Evolutionary conservation across 768 basidiomycete species (phyloP).

Genomic region (Naganishia friedmannii): DNA sequence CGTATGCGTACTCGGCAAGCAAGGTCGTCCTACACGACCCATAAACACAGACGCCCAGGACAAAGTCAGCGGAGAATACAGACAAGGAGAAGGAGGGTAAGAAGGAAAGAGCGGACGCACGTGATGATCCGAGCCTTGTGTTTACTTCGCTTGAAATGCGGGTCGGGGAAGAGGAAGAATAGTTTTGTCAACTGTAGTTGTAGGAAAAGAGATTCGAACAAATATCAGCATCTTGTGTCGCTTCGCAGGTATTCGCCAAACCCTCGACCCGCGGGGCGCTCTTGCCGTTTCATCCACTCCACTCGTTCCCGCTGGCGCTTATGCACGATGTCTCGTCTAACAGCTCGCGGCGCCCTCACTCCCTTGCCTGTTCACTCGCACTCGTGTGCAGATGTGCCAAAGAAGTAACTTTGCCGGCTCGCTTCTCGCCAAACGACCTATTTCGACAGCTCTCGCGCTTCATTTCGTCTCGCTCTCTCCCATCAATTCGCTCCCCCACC

Average conservation of each 20-base stretch:
- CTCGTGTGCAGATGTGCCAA: too few relatives aligned
- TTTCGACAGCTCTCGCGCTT: not conserved
- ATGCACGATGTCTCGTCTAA: too few relatives aligned
- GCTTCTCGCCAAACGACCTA: too few relatives aligned
- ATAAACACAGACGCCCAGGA: too few relatives aligned
- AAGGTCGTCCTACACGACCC: conserved; percentile 64
- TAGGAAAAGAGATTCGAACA: not conserved
- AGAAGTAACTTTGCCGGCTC: too few relatives aligned
- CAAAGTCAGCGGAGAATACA: not conserved
- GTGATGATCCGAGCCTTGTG: conserved; percentile 99
- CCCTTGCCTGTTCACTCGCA: too few relatives aligned
- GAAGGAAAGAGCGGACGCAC: conserved; percentile 36
- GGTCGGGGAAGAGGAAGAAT: conserved; percentile 98
- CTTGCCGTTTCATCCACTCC: too few relatives aligned
- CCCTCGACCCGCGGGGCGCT: too few relatives aligned
- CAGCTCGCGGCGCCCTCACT: not conserved
- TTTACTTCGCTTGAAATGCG: conserved; percentile 95
- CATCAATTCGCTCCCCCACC: not conserved
- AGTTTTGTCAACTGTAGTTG: conserved; percentile 65
- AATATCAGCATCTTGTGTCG: not conserved
- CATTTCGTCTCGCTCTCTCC: too few relatives aligned
- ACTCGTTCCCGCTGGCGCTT: too few relatives aligned
- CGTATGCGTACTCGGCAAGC: conserved; percentile 93
- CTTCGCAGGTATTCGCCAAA: too few relatives aligned
- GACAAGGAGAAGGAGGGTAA: not conserved